Evolutionary conservation across 768 basidiomycete genomes (phyloP).

Genomic region (Lyophyllum atratum): DNA sequence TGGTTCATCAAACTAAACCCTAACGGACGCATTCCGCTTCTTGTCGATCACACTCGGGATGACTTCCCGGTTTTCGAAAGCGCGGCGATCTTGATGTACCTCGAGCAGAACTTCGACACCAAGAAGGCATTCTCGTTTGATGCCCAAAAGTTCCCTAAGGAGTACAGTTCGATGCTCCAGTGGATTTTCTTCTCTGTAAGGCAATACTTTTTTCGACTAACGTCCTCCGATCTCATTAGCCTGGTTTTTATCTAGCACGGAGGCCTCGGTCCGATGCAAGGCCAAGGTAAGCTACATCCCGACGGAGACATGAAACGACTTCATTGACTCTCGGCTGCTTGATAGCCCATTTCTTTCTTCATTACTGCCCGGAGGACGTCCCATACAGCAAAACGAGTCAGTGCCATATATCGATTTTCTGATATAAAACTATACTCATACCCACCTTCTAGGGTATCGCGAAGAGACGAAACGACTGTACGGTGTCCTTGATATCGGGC

Average conservation of each 20-base stretch:
- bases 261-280: conserved; percentile 88
- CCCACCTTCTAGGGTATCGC: conserved; percentile 55
- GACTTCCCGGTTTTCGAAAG: conserved; percentile 75
- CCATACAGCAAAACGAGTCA: conserved; percentile 68
- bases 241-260: conserved; percentile 55
- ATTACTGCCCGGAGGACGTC: conserved; percentile 65
- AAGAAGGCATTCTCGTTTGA: conserved; percentile 64
- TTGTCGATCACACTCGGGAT: conserved; percentile 61
- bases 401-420: conserved; percentile 14
- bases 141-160: conserved; percentile 47
- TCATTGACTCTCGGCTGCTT: not conserved
- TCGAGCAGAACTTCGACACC: conserved; percentile 80
- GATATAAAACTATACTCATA: conserved; percentile 9
- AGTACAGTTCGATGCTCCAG: conserved; percentile 73
- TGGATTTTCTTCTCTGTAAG: conserved; percentile 86
- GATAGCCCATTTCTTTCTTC: conserved; percentile 68
- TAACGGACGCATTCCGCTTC: conserved; percentile 70
- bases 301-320: not conserved
- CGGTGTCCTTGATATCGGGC: conserved; percentile 77
- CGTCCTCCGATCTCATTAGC: not conserved
- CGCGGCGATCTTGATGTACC: conserved; percentile 82
- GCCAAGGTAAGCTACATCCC: conserved; percentile 42
- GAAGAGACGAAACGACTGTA: conserved; percentile 86
- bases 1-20: conserved; percentile 81
- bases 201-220: not conserved